Percentiles rank a stretch among this genome's conserved stretches.
Evolutionary conservation across 2,329 filamentous ascomycete species (phyloP).

Genomic region (Ampelomyces quisqualis): DNA sequence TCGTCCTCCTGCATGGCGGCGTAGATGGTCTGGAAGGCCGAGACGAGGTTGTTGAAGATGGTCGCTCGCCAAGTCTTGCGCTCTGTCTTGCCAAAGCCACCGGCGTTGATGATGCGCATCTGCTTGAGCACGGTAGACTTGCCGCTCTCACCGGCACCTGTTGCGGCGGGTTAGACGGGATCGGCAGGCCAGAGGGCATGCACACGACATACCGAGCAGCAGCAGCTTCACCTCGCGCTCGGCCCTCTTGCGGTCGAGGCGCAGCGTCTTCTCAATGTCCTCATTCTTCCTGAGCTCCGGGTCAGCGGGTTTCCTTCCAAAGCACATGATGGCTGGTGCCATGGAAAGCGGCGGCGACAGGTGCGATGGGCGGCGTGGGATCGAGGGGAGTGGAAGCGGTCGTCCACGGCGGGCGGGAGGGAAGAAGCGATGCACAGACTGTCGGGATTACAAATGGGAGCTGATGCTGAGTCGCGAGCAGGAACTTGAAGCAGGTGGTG

Average conservation of each 20-base stretch:
- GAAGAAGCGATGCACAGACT: not conserved
- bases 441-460: not conserved
- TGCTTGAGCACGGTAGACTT: constrained; percentile 98
- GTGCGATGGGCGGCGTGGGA: not conserved
- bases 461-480: not conserved
- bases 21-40: constrained; percentile 86
- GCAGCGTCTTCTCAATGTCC: constrained; percentile 84
- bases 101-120: constrained; percentile 96
- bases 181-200: not conserved
- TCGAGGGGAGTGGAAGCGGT: constrained; percentile 6
- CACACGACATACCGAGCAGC: constrained; percentile 70
- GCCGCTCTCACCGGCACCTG: constrained; percentile 91
- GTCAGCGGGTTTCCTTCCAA: constrained; percentile 53
- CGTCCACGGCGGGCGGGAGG: constrained; percentile 7
- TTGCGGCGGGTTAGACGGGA: constrained; percentile 22
- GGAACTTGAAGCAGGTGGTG: too few species aligned
- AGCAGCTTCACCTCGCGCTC: constrained; percentile 90
- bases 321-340: constrained; percentile 53
- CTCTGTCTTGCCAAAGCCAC: constrained; percentile 86
- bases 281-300: constrained; percentile 53
- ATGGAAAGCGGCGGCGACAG: constrained; percentile 20
- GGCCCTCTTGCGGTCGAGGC: constrained; percentile 83
- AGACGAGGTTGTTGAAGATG: constrained; percentile 91
- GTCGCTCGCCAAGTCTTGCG: constrained; percentile 92
- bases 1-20: constrained; percentile 87